Evolutionary conservation across 768 basidiomycete genomes (phyloP), one percentile per base, ranked within the genome.

Genomic region (Cyathus striatus): DNA sequence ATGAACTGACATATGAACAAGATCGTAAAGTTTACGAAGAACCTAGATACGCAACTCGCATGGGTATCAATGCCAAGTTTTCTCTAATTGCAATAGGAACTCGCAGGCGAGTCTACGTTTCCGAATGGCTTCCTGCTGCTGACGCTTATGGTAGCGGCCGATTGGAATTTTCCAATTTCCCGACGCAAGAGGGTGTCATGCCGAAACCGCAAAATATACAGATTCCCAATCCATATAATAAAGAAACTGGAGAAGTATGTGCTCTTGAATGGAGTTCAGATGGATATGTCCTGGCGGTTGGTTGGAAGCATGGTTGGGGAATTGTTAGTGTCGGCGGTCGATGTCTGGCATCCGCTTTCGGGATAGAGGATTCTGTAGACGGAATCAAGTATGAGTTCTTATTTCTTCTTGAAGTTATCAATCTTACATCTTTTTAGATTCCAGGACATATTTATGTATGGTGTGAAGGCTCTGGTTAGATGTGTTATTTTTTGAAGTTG

Each of bases 201-300:
- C 81, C 85, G 1, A 72, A 70, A 43, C 79, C 85, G 1, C 79
- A 87, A 55, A 65, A 62, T 16, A 63, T 90, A 38, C 64, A 78
- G 18, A 61, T 86, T n/a, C 81, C 83, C 4, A 78, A 80, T 47
- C 70, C 78, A 26, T 77, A 79, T 48, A 75, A 71, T 48, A 69
- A 68, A 35, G 69, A 73, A 6, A 76, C 71, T 4, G 90, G 89
- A 1, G 63, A 74, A 30, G 80, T 91, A 4, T 76, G 62, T 45
- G 60, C 78, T 9, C 70, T 95, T 60, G 81, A 91, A 52, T 97
- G 94, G 95, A 94, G 89, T 40, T 89, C 89, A 1, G 96, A 99
- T 62, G 95, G 95, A 2, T 93, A 93, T 63, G 90, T 90, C 5
- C 69, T 99, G 9, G 94, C 93, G 24, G 91, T 92, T 2, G 95